These are phyloP conservation scores for Thoreauomyces humboldtii DNA, from an alignment of 192 early-diverging fungal species.

Conservation along the genomic window DNA sequence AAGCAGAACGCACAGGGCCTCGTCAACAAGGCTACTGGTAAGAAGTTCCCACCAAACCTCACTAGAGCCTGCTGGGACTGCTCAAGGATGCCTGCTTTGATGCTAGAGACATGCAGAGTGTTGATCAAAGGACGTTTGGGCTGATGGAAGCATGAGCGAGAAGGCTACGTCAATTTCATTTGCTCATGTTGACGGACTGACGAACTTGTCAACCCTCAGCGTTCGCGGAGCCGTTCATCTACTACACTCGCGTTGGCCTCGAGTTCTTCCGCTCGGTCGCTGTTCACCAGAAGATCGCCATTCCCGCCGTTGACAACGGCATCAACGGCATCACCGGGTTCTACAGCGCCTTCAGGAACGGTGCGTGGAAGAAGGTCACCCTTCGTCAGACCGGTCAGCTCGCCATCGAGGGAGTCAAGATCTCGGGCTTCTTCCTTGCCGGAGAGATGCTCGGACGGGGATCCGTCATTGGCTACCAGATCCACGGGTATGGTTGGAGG, in stretches of 20 bases:
- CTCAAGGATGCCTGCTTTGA: too few species aligned
- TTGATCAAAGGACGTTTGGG: too few species aligned
- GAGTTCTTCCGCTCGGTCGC: conserved; percentile 46
- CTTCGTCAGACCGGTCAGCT: conserved; percentile 42
- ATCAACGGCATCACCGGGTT: conserved; percentile 43
- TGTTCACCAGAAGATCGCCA: conserved; percentile 36
- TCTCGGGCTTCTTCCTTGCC: conserved; percentile 56
- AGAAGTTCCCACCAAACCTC: too few species aligned
- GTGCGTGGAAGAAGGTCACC: conserved; percentile 57
- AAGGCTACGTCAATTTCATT: too few species aligned
- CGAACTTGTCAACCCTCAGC: too few species aligned
- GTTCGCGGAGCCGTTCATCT: conserved; percentile 36
- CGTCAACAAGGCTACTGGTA: conserved; percentile 18
- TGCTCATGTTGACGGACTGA: too few species aligned
- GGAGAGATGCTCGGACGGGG: conserved; percentile 58
- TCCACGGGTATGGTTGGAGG: conserved; percentile 42
- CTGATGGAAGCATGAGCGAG: too few species aligned
- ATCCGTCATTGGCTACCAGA: conserved; percentile 52
- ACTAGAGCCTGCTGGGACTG: too few species aligned
- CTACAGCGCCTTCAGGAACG: conserved; percentile 38
- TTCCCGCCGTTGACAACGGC: conserved; percentile 34
- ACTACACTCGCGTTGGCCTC: conserved; percentile 44
- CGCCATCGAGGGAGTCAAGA: conserved; percentile 40
- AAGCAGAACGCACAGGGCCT: conserved; percentile 13
- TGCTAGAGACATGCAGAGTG: too few species aligned